phyloP scores from a whole-genome alignment of 140 eudicot species.

The Anethum foeniculum region DNA sequence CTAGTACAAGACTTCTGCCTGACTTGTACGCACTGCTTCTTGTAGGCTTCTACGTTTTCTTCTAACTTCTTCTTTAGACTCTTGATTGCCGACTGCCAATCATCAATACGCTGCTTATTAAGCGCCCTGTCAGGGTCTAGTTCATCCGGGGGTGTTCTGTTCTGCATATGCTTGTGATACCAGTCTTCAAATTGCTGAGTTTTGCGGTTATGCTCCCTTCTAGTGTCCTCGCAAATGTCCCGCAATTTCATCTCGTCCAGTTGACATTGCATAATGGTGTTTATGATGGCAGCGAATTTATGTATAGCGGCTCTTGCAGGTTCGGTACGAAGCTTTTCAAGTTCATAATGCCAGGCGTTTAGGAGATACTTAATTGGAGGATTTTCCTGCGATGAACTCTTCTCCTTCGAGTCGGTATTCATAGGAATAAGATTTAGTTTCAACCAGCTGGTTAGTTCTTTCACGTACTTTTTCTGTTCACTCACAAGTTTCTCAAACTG shows the following conservation, averaged over 20 bases:
- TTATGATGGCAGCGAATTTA: slow-evolving; percentile 68
- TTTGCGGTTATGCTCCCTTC: slow-evolving; percentile 50
- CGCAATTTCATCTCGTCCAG: slow-evolving; percentile 63
- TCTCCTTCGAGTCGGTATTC: slow-evolving; percentile 74
- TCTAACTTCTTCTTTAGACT: slow-evolving; percentile 51
- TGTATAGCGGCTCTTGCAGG: slow-evolving; percentile 62
- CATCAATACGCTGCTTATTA: slow-evolving; percentile 51
- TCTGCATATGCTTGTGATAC: slow-evolving; percentile 58
- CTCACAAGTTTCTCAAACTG: slow-evolving; percentile 61
- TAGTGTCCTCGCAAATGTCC: slow-evolving; percentile 61
- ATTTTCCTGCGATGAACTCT: slow-evolving; percentile 69
- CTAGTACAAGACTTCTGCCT: slow-evolving; percentile 78
- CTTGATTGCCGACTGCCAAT: slow-evolving; percentile 47
- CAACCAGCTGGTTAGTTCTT: slow-evolving; percentile 57
- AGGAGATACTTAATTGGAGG: slow-evolving; percentile 65
- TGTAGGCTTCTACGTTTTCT: slow-evolving; percentile 55
- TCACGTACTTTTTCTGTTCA: slow-evolving; percentile 63
- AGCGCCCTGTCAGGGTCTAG: slow-evolving; percentile 42
- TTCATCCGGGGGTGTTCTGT: slow-evolving; percentile 44
- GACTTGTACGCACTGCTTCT: slow-evolving; percentile 64
- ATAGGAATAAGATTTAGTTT: slow-evolving; percentile 80
- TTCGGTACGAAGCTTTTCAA: slow-evolving; percentile 87
- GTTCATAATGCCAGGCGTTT: slow-evolving; percentile 62
- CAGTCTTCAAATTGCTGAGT: slow-evolving; percentile 62
- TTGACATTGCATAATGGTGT: slow-evolving; percentile 66